A percentile compares a stretch with the other conserved stretches of the same genome.
Evolutionary conservation across 2,329 filamentous ascomycete genomes (phyloP).

Genomic region (Atkinsonella texensis): DNA sequence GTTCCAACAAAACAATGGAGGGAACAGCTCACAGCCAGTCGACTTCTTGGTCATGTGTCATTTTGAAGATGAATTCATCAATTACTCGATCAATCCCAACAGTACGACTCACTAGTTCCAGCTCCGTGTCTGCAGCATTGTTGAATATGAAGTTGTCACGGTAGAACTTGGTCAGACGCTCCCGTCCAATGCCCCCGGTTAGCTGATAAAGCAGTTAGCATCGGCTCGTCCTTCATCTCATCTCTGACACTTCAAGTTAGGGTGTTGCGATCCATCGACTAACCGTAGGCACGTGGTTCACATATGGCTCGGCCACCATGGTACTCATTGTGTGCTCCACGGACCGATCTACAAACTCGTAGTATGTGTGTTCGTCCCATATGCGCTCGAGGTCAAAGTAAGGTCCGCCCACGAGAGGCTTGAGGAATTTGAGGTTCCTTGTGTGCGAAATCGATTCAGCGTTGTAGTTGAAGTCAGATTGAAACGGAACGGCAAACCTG

Average conservation of each 20-base stretch:
- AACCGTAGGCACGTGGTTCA: constrained; percentile 63
- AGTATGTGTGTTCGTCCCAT: constrained; percentile 67
- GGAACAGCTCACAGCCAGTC: constrained; percentile 52
- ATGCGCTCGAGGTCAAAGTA: constrained; percentile 64
- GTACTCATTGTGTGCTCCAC: constrained; percentile 69
- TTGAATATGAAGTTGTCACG: constrained; percentile 61
- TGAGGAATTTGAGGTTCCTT: constrained; percentile 52
- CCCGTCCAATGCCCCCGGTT: constrained; percentile 58
- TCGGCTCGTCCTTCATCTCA: too few relatives aligned
- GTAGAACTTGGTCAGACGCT: constrained; percentile 54
- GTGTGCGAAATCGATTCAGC: constrained; percentile 53
- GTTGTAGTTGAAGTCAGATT: constrained; percentile 35
- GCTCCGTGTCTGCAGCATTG: constrained; percentile 53
- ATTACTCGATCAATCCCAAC: constrained; percentile 60
- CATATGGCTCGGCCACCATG: constrained; percentile 69
- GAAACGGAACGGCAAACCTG: constrained; percentile 35
- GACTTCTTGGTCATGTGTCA: constrained; percentile 50
- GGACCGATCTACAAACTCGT: constrained; percentile 56
- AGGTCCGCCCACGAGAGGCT: constrained; percentile 48
- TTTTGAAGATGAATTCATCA: constrained; percentile 56
- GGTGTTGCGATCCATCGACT: constrained; percentile 13
- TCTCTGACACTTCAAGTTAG: too few relatives aligned
- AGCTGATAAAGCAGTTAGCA: constrained; percentile 20
- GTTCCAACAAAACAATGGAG: not conserved
- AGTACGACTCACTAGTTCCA: constrained; percentile 61